Base-by-base conservation (phyloP, 1,284 basidiomycete species). In the Pseudozyma pruni region DNA sequence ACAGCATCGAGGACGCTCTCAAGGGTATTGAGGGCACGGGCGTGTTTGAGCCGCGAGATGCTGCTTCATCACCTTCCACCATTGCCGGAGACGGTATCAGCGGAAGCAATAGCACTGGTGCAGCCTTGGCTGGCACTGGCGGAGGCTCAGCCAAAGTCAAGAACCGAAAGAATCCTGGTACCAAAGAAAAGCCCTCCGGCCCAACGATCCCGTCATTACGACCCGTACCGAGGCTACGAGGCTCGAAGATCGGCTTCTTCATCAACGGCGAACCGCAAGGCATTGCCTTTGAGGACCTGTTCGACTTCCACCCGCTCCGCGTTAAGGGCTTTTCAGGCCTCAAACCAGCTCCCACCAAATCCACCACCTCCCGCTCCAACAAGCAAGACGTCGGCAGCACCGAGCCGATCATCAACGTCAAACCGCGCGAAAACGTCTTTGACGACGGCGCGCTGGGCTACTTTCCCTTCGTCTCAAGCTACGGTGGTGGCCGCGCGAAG, bases 361-460 rank as follows among this genome's bases (percentile, higher is more conserved):
- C 49, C 8, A 22, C 51, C 9, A 9, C 40, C 13, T 43, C 49
- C 5, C 61, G 61, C 14, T 6, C 44, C 16, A 43, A 25, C 23
- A 67, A 61, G 47, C 39, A 38, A 33, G 42, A 49, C 7, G 19
- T 49, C 8, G 58, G 58, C 2, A 17, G 43, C 29, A 34, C 22
- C 13, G 70, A 62, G n/a, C 50, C 69, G 8, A 46, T 64, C 14
- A 74, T 81, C 50, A 77, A 77, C n/a, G 32, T 80, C 40, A 74
- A 72, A 32, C 60, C 67, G 22, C 74, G 83, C 11, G 79, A 92
- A 81, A 93, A 94, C 72, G 87, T 88, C 1, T 91, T 92, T 80
- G 94, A 99, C 83, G 96, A 99, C 81, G 96, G 96, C 10, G 90
- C 90, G 17, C 84, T 97, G 7, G 96, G 96, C 0, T 99, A 99